Evolutionary conservation across 441 rosid species (phyloP), one percentile per base, ranked within the genome.

Genomic region (Syzygium syzygioides): DNA sequence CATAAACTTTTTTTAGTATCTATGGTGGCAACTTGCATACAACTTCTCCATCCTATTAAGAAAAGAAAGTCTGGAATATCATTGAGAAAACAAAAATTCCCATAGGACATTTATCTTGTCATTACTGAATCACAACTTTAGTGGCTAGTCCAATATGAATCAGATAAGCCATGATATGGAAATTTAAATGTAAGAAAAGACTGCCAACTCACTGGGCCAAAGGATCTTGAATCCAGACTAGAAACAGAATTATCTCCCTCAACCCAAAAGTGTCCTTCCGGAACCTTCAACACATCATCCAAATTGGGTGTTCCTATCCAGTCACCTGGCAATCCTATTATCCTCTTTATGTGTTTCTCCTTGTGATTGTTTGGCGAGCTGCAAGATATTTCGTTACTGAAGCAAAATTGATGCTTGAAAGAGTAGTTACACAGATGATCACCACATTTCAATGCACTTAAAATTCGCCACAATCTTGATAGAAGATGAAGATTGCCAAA

Each of bases 251-350:
- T 94, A 89, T 96, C 99, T 89, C 99, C 99, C 94, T 97, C 99
- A 34, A 97, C 96, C 99, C 99, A 98, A 89, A 98, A 98, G 89
- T 94, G 98, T 68, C 99, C 99, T 89, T 93, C 91, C 28, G 98
- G 98, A 88, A 98, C 88, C 93, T 92, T 92, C 55, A 95, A 90
- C 88, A 95, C 93, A 91, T 95, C 98, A 64, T 88, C 86, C 60
- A 93, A 89, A 87, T 89, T 60, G 60, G 89, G 87, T 90, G 92
- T 92, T 86, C 94, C 94, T 59, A 95, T 88, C 98, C 97, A 95
- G 79, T 98, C 98, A 9, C 99, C 99, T 25, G 99, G 99, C 88
- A 98, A 88, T 91, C 97, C 98, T 17, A 94, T 94, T 88, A 98
- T 95, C 93, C 99, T 95, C 95, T 98, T 97, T 86, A 95, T 90